Percentiles rank a stretch among this genome's conserved stretches.
Evolutionary conservation across 805 yeast genomes (phyloP).

Genomic region (Blastobotrys chiropterorum): DNA sequence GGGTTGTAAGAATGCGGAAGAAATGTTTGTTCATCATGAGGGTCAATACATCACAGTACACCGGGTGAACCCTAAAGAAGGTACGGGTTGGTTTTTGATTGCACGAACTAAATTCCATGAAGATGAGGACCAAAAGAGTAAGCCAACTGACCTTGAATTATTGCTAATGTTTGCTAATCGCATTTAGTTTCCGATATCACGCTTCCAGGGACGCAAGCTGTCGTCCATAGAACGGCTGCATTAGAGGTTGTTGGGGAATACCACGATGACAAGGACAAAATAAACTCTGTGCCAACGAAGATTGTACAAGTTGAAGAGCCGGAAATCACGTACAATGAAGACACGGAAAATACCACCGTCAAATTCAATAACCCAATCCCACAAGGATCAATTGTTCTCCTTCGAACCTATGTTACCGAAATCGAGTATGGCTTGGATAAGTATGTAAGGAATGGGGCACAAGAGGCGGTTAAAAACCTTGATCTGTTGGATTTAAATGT

Average conservation of each 20-base stretch:
- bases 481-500: conserved; percentile 67
- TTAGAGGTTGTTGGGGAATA: conserved; percentile 47
- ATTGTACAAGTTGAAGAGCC: conserved; percentile 50
- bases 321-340: conserved; percentile 38
- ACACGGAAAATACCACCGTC: conserved; percentile 45
- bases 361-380: conserved; percentile 60
- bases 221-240: conserved; percentile 52
- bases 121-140: conserved; percentile 26
- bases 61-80: conserved; percentile 74
- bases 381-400: conserved; percentile 85
- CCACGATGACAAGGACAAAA: conserved; percentile 22
- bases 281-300: conserved; percentile 58
- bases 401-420: conserved; percentile 60
- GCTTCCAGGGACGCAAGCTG: conserved; percentile 31
- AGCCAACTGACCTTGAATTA: conserved; percentile 9
- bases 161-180: too few relatives aligned
- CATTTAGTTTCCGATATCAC: conserved; percentile 24
- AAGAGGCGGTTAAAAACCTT: conserved; percentile 60
- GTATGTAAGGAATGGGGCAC: conserved; percentile 67
- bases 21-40: conserved; percentile 91
- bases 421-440: conserved; percentile 62
- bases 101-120: conserved; percentile 76
- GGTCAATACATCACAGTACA: conserved; percentile 90
- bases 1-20: conserved; percentile 56
- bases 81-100: conserved; percentile 81